These are phyloP conservation scores for Kluyveromyces lactis DNA, from an alignment of 805 yeast genomes.

Conservation along the genomic window DNA sequence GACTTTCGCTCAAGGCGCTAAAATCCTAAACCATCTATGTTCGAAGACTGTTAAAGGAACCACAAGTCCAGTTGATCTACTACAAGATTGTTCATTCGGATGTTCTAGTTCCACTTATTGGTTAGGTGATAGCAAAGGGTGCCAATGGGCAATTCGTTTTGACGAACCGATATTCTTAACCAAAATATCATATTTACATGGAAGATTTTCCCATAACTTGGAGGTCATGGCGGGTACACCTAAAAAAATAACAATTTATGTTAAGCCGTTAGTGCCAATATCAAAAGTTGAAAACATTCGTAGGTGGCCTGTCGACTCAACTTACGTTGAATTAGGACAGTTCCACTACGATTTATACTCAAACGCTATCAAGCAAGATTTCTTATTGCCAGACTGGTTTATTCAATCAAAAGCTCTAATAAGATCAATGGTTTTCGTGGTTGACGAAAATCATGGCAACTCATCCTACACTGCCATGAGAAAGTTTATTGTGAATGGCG, in stretches of 20 bases:
- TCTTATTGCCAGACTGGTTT: conserved; percentile 25
- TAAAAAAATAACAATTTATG: conserved; percentile 26
- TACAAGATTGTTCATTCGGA: conserved; percentile 14
- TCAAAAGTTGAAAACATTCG: conserved; percentile 1
- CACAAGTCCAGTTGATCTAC: conserved; percentile 19
- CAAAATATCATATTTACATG: conserved; percentile 30
- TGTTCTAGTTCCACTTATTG: conserved; percentile 24
- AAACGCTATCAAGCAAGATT: conserved; percentile 21
- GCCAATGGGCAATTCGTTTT: conserved; percentile 32
- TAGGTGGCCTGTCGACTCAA: conserved; percentile 12
- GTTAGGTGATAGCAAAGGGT: conserved; percentile 24
- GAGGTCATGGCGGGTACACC: conserved; percentile 36
- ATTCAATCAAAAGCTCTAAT: conserved; percentile 25
- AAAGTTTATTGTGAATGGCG: conserved; percentile 36
- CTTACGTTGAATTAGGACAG: conserved; percentile 24
- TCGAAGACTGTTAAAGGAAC: conserved; percentile 24
- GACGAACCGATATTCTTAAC: conserved; percentile 32
- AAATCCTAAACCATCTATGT: conserved; percentile 30
- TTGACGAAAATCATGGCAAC: conserved; percentile 32
- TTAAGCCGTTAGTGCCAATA: conserved; percentile 8
- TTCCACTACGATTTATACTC: conserved; percentile 20
- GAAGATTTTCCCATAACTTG: conserved; percentile 29
- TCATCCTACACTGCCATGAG: conserved; percentile 30
- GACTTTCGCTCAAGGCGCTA: conserved; percentile 30
- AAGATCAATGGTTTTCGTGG: conserved; percentile 26